Conservation (phyloP, 208 protist species). For the Naegleria lovaniensis region DNA sequence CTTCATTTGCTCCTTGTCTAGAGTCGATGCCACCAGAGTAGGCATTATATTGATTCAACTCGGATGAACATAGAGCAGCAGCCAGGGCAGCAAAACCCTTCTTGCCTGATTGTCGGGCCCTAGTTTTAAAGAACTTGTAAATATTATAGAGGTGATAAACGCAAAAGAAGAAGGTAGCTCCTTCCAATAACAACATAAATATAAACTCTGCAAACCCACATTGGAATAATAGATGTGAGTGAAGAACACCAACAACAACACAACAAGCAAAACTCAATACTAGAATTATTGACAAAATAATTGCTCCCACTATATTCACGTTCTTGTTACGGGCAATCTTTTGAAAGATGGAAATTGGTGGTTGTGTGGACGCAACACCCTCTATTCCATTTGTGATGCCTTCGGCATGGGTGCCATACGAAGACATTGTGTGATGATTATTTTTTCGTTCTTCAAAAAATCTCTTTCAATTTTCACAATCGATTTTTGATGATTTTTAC, state of each 20-base stretch:
- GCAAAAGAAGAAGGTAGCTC: background rate
- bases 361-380: background rate
- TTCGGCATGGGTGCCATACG: background rate
- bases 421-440: background rate
- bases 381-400: background rate
- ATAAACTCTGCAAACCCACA: conserved; percentile 26
- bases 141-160: background rate
- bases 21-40: background rate
- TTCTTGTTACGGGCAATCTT: background rate
- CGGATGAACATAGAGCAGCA: background rate
- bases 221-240: background rate
- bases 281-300: background rate
- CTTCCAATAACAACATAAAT: background rate
- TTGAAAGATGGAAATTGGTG: background rate
- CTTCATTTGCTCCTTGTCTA: background rate
- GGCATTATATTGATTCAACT: background rate
- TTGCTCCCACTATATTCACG: background rate
- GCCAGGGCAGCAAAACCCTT: background rate
- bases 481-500: no score
- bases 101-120: background rate
- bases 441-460: no score
- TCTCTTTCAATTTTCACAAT: no score
- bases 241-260: background rate
- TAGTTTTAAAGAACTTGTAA: conserved; percentile 22
- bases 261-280: background rate